Evolutionary conservation across 1,284 basidiomycete genomes (phyloP), one percentile per base, ranked within the genome.

Genomic region (Apiotrichum brassicae): DNA sequence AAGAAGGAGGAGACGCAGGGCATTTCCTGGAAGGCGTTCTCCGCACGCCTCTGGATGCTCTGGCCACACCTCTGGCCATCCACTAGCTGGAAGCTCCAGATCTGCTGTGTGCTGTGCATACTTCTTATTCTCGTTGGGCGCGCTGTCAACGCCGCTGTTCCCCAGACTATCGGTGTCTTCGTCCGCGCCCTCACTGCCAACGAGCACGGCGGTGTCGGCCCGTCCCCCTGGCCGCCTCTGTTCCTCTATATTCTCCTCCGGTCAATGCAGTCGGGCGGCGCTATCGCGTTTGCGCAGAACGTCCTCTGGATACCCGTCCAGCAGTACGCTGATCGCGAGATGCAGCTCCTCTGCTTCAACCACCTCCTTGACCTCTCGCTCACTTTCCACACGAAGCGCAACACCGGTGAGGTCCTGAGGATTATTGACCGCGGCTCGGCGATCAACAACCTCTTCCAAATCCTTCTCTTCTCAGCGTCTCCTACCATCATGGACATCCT

Each of bases 381-480:
- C 61, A 84, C 82, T 51, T 98, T 97, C 75, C 94, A 98, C 69
- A 80, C 97, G n/a, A 84, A 85, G 12, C 77, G 94, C 23, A 94
- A 97, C 66, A 98, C 94, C 0, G 95, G 94, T 30, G 95, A 94
- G 12, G 77, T 98, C 22, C 94, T 92, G 3, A 77, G 92, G 34
- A 94, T 94, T 18, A 97, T 98, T 64, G 94, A 98, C 71, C 80
- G 93, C n/a, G 95, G 94, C 23, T 97, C 94, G 69, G 94, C 95
- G 19, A 95, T 98, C 61, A 91, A 91, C 0, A 97, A 97, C 72
- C 80, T 98, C 23, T 76, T 98, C 24, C 86, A 89, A 59, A 87
- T 90, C 3, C 82, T 97, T 46, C 78, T 98, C 3, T 98, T 97
- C 72, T 85, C 91, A 26, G 89, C 97, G 42, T 84, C 87, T 0